Conservation (phyloP, 1,284 basidiomycete species). For the Kwoniella shivajii region DNA sequence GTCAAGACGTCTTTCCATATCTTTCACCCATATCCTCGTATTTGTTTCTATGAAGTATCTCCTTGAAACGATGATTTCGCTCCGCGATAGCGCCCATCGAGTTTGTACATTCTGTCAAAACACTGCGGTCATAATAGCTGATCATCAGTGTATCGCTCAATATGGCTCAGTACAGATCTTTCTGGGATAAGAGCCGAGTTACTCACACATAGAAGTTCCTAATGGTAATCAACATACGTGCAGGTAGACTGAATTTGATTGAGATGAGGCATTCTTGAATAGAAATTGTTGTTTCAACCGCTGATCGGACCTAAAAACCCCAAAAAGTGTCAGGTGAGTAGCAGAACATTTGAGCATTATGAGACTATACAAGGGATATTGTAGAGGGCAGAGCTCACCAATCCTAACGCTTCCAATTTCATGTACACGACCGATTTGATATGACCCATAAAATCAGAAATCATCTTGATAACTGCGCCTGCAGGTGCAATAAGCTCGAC, state of each 20-base stretch:
- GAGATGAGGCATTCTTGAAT: neutral
- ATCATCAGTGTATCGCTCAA: too few species aligned
- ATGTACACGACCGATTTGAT: neutral
- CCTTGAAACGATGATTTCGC: neutral
- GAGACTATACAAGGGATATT: too few species aligned
- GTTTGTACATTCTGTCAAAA: neutral
- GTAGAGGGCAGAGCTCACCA: neutral
- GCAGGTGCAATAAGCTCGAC: neutral
- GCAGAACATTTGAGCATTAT: too few species aligned
- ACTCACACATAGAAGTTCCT: neutral
- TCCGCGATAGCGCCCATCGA: neutral
- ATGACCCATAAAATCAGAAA: neutral
- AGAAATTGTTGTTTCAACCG: neutral
- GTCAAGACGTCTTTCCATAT: neutral
- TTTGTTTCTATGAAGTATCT: neutral
- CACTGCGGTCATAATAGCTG: neutral
- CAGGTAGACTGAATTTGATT: neutral
- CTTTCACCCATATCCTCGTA: neutral
- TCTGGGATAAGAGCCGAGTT: too few species aligned
- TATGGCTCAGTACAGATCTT: too few species aligned
- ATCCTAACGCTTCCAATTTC: neutral
- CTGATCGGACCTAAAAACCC: neutral
- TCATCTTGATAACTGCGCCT: neutral
- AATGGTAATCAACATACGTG: neutral
- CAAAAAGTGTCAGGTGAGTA: neutral